Base-by-base conservation (phyloP, 192 early-diverging fungal genomes). In the Mycoemilia scoparia region DNA sequence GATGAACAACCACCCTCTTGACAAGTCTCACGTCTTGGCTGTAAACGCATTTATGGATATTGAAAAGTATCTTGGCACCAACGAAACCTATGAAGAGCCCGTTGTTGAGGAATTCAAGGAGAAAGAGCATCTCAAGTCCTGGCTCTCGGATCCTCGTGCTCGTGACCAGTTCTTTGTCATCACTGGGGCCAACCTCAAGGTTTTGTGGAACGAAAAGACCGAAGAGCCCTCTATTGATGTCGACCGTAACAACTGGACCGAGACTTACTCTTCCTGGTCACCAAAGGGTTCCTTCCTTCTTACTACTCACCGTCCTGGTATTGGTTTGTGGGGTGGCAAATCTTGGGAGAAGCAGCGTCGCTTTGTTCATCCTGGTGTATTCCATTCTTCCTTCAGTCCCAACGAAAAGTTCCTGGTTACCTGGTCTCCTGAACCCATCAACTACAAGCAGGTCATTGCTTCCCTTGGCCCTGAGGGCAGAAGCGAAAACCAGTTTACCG, bases 321-420 rank as follows among this genome's bases (percentile, higher is more conserved):
- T 96, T 30, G 87, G 70, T 18, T 70, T 98, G 43, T 98, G 95
- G 95, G 89, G 95, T 50, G 91, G 91, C 16, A 71, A 77, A 13
- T 74, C 72, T 27, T 93, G 82, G 79, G 76, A 73, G 46, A 82
- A 87, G 64, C 81, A 96, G 37, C 67, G 77, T 43, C 79, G 86
- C 16, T 91, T 96, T 45, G 72, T 77, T 16, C 95, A 98, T 49
- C 78, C 77, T 17, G 76, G 79, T 46, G 87, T 91, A 29, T 81
- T 79, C 47, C 52, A 86, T 24, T 77, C 87, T 34, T 89, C 96
- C 49, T 98, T 84, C 45, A 84, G 79, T 25, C 91, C 91, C 17
- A 86, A 86, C 54, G 95, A 98, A 63, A 79, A 73, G 26, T 95
- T 79, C 65, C 52, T 96, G 12, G 79, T 88, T 7, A 91, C 91